Evolutionary conservation across 1,284 basidiomycete species (phyloP), one percentile per base, ranked within the genome.

Genomic region (Ceratobasidium sp.): DNA sequence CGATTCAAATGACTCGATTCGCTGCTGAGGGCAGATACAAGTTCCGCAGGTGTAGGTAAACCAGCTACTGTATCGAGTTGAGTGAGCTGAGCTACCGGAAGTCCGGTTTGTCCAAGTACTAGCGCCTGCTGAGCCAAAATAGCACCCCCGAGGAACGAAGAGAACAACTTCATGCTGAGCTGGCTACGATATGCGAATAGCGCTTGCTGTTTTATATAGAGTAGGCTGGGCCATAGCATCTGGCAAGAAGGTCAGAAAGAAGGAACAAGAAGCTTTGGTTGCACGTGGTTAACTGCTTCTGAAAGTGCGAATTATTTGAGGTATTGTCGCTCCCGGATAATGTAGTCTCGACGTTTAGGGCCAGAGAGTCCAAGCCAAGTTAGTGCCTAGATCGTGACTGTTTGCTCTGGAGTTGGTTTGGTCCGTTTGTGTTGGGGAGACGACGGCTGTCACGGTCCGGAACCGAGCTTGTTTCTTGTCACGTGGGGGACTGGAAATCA

Each of bases 1-100:
- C 75, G 76, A 20, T 75, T 69, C 29, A 79, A 70, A 3, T 25
- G 27, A 25, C 72, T n/a, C 7, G 35, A 31, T 15, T 69, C 65
- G 29, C 68, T 52, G 3, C 68, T 68, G 7, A 79, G 70, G 1
- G 50, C 64, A 54, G 64, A 54, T 29, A 43, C 27, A 29, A 67
- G 64, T 32, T 67, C 35, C 20, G 50, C 50, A 67, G 64, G 64
- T 4, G 38, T 55, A 17, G 64, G 52, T 3, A 67, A 20, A 20
- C 64, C 64, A n/a, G 64, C 32, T 3, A 67, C 25, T n/a, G 35
- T 32, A 10, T 67, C 64, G 12, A 67, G 38, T 34, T 67, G 64
- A 15, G 50, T 52, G 13, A 67, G 64, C 20, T 67, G 50, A 29
- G 60, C 29, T 12, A 54, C 52, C 31, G 27, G n/a, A n/a, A 54